Conservation (phyloP, 2,329 filamentous ascomycete genomes). For the Meredithiella fracta region DNA sequence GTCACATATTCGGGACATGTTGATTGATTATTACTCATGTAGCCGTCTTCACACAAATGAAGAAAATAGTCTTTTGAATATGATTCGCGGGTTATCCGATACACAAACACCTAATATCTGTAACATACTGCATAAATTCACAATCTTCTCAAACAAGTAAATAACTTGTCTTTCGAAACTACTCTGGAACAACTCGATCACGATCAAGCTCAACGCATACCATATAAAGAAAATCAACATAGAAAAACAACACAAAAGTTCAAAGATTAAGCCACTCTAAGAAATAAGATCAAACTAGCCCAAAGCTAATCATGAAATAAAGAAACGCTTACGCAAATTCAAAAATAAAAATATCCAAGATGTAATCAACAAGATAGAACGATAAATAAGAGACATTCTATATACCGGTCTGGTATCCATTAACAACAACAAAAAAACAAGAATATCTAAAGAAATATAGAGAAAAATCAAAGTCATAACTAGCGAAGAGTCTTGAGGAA, state of each 20-base stretch:
- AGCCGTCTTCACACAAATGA: too few species aligned
- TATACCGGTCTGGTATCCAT: constrained; percentile 12
- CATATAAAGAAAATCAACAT: not conserved
- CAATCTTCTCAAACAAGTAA: not conserved
- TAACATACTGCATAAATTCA: not conserved
- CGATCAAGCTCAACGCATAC: not conserved
- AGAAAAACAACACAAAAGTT: not conserved
- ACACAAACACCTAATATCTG: not conserved
- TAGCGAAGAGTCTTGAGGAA: not conserved
- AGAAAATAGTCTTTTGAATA: too few species aligned
- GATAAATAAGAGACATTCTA: constrained; percentile 1
- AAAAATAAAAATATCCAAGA: constrained; percentile 8
- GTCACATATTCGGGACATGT: too few species aligned
- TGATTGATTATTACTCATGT: too few species aligned
- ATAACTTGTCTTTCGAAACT: too few species aligned
- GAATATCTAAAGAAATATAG: constrained; percentile 1
- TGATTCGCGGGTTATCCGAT: not conserved
- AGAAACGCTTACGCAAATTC: not conserved
- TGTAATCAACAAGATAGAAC: not conserved
- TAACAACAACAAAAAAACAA: constrained; percentile 1
- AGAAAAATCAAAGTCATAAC: not conserved
- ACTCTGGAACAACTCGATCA: too few species aligned
- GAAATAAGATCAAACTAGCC: not conserved
- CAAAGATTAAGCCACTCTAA: not conserved
- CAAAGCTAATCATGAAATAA: not conserved